phyloP scores from a whole-genome alignment of 345 rosid species.

The Leavenworthia alabamica region DNA sequence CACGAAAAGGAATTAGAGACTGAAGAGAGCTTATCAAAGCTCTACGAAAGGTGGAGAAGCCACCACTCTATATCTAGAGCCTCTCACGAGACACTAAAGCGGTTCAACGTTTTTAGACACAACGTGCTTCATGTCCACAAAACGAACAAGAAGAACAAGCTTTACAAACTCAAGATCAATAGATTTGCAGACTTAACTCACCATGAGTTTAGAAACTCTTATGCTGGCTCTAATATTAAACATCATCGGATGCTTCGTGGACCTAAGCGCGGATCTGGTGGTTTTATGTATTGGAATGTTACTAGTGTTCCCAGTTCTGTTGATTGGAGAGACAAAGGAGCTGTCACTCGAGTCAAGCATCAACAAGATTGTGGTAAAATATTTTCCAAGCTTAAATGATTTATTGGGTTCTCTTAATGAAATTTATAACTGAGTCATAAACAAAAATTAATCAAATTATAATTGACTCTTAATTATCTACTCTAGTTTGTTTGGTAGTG shows the following conservation, averaged over 20 bases:
- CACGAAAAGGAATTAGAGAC: slow-evolving; percentile 53
- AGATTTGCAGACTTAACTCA: slow-evolving; percentile 41
- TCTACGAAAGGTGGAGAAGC: slow-evolving; percentile 77
- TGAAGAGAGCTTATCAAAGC: slow-evolving; percentile 50
- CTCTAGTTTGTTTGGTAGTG: not conserved
- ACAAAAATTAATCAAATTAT: too few species aligned
- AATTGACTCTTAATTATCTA: not conserved
- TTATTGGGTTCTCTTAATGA: not conserved
- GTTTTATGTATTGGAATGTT: slow-evolving; percentile 36
- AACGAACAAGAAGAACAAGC: slow-evolving; percentile 43
- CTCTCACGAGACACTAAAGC: slow-evolving; percentile 46
- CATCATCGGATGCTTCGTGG: slow-evolving; percentile 33
- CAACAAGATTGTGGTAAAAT: slow-evolving; percentile 42
- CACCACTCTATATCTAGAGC: slow-evolving; percentile 63
- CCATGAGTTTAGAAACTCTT: slow-evolving; percentile 37
- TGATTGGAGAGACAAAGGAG: slow-evolving; percentile 50
- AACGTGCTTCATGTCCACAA: slow-evolving; percentile 62
- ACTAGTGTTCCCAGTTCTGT: slow-evolving; percentile 28
- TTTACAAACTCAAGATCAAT: slow-evolving; percentile 40
- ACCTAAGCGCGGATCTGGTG: slow-evolving; percentile 21
- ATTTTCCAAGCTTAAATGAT: not conserved
- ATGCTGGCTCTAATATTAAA: slow-evolving; percentile 34
- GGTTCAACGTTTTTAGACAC: slow-evolving; percentile 67
- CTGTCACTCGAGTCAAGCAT: slow-evolving; percentile 39
- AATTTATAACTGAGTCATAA: not conserved